phyloP scores from a whole-genome alignment of 345 rosid species.

The Lumnitzera racemosa region DNA sequence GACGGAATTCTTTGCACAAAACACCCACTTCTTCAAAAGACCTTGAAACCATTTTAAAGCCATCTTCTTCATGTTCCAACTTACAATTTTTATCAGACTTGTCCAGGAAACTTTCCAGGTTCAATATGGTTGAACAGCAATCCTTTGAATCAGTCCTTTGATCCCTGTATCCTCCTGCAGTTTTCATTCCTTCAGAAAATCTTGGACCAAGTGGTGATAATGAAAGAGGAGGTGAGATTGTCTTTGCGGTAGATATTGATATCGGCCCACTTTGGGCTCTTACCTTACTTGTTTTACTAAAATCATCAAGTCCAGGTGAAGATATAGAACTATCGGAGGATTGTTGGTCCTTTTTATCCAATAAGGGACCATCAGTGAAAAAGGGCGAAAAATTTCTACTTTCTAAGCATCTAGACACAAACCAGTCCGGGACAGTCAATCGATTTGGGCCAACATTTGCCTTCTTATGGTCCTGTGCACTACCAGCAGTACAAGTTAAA shows the following conservation, averaged over 20 bases:
- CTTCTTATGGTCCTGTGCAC: slow-evolving; percentile 45
- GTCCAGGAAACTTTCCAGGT: slow-evolving; percentile 31
- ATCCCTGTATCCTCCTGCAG: slow-evolving; percentile 30
- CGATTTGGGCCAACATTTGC: slow-evolving; percentile 40
- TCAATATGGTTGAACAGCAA: slow-evolving; percentile 22
- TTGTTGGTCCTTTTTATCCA: slow-evolving; percentile 28
- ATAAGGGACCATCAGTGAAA: slow-evolving; percentile 73
- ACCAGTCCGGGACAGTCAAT: slow-evolving; percentile 25
- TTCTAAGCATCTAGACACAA: slow-evolving; percentile 40
- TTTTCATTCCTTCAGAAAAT: slow-evolving; percentile 44
- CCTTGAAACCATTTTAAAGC: slow-evolving; percentile 31
- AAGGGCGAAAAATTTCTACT: slow-evolving; percentile 32
- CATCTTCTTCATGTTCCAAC: slow-evolving; percentile 27
- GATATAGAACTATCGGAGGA: slow-evolving; percentile 18
- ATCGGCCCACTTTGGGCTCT: slow-evolving; percentile 34
- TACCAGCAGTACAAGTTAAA: slow-evolving; percentile 17
- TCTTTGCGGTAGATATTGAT: slow-evolving; percentile 32
- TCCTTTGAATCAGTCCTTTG: slow-evolving; percentile 21
- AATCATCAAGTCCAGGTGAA: slow-evolving; percentile 29
- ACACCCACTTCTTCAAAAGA: slow-evolving; percentile 51
- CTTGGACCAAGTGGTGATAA: slow-evolving; percentile 89
- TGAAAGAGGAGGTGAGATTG: slow-evolving; percentile 46
- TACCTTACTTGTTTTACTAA: slow-evolving; percentile 24
- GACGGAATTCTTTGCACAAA: slow-evolving; percentile 37
- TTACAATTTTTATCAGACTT: slow-evolving; percentile 18